Evolutionary conservation across 257 asterid species (phyloP), one percentile per base, ranked within the genome.

Genomic region (Linaria vulgaris): DNA sequence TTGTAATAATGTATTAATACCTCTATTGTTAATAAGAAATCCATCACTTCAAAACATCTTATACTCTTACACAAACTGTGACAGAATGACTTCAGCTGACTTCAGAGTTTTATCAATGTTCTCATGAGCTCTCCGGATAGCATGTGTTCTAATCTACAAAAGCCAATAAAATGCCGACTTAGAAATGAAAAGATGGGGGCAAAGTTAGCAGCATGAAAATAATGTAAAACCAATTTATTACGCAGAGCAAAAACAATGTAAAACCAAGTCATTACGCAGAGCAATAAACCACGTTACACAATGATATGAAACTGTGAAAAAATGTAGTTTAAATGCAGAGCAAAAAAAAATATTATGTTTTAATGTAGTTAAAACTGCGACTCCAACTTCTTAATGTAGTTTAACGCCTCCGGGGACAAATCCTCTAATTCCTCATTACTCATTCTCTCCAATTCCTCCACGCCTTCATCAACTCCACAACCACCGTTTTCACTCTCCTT

Each of bases 111-210:
- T 87, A 81, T 94, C 97, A 55, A 94, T 94, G 73, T 90, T 94
- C 80, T 87, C 96, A 70, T 94, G 99, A 61, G 99, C 97, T 79
- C 84, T 81, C 74, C 97, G 81, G 63, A 90, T 83, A 49, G 99
- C 95, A 80, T 94, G 96, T 27, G 99, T 94, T 75, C 94, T 85
- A 69, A 94, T 80, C 99, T 94, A 73, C 75, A 80, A 69, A 75
- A 66, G 39, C 50, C 56, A 45, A 70, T 43, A 17, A 66, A 63
- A 51, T 51, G 61, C 21, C 41, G 53, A 52, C 22, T 45, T 30
- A 46, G 51, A 60, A 62, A 67, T 16, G 14, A 34, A 6, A 50
- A 47, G 57, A 50, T 57, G 24, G 9, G 41, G 58, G 38, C 41
- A 54, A 21, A 19, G 1, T 49, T 37, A 67, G 20, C n/a, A 11